Percentiles rank a stretch among this genome's conserved stretches.
Conservation (phyloP, 1,284 basidiomycete genomes). For the Ganoderma meredithae region DNA sequence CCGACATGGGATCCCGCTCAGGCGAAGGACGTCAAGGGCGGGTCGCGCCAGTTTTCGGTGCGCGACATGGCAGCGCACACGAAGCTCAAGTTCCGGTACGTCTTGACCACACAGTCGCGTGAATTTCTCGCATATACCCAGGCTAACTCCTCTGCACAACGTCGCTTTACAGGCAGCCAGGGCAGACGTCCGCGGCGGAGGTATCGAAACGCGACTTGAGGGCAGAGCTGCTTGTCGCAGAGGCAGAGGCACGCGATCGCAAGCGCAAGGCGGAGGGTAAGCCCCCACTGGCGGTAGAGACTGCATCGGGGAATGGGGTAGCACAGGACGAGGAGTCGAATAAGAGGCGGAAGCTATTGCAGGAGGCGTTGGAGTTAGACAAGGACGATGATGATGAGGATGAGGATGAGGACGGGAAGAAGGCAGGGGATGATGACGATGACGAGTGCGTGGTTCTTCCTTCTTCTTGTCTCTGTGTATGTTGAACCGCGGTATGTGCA, state of each 20-base stretch:
- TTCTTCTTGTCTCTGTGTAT: slow-evolving; percentile 1
- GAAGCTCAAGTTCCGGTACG: slow-evolving; percentile 92
- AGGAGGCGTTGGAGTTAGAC: slow-evolving; percentile 86
- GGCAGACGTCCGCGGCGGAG: slow-evolving; percentile 81
- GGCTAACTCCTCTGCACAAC: not conserved
- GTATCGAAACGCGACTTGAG: slow-evolving; percentile 83
- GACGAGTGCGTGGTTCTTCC: slow-evolving; percentile 51
- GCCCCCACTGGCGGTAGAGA: slow-evolving; percentile 44
- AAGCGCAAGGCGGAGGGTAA: slow-evolving; percentile 89
- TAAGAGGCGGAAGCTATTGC: slow-evolving; percentile 58
- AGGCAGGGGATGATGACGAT: slow-evolving; percentile 46
- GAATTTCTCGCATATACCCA: not conserved
- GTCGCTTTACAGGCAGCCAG: slow-evolving; percentile 67
- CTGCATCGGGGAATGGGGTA: slow-evolving; percentile 10
- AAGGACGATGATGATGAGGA: slow-evolving; percentile 80
- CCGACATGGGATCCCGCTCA: slow-evolving; percentile 92
- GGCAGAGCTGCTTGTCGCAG: slow-evolving; percentile 82
- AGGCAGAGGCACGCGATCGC: slow-evolving; percentile 84
- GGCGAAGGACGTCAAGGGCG: slow-evolving; percentile 86
- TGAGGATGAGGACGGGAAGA: slow-evolving; percentile 45
- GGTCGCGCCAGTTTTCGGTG: slow-evolving; percentile 88
- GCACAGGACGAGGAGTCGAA: slow-evolving; percentile 40
- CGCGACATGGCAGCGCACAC: slow-evolving; percentile 93
- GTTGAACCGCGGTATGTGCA: not conserved
- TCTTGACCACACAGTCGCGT: not conserved